Base-by-base conservation (phyloP, 768 basidiomycete genomes). In the Pleurotus tuber-regium region DNA sequence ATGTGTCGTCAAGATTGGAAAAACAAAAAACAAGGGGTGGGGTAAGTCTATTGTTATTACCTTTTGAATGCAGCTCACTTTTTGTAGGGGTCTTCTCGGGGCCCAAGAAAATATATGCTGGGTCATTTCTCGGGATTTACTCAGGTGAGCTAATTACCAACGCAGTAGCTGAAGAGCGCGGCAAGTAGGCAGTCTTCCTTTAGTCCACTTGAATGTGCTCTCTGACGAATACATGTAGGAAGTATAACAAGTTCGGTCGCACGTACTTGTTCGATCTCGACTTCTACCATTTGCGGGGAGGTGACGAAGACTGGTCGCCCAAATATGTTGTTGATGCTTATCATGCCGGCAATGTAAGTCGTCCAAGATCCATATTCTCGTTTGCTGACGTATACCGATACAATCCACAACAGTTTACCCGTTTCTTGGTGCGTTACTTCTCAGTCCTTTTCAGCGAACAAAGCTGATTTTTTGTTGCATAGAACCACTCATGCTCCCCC, bases 401-500 rank as follows among this genome's bases (percentile, higher is more conserved):
- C 40, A 43, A 21, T 36, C n/a, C n/a, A n/a, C n/a, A n/a, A n/a
- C 57, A 95, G 92, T 93, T 94, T 66, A 94, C 93, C n/a, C 81
- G 93, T 26, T 96, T 90, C 61, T 67, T 95, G 58, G 92, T 90
- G 63, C 60, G 81, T 73, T 11, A 43, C 4, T 2, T 44, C 11
- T 43, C 26, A 43, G 23, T 46, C 23, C n/a, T n/a, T 14, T 24
- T 4, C 16, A 30, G 4, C 28, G 29, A 25, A 12, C 5, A 14
- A 4, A 19, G 21, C 26, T 28, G 12, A 23, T 46, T 53, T 43
- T 41, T 39, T 18, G 33, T 3, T 39, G 19, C 25, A 42, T 53
- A 94, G 92, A 97, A 96, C 57, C 92, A 97, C 58, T 92, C 88
- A 14, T 96, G 94, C 59, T 86, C 92, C 51, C 93, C 93, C 0